A percentile compares a stretch with the other conserved stretches of the same genome.
These are phyloP conservation scores for Pseudozyma sp. DNA, from an alignment of 1,284 basidiomycete species.

Conservation along the genomic window DNA sequence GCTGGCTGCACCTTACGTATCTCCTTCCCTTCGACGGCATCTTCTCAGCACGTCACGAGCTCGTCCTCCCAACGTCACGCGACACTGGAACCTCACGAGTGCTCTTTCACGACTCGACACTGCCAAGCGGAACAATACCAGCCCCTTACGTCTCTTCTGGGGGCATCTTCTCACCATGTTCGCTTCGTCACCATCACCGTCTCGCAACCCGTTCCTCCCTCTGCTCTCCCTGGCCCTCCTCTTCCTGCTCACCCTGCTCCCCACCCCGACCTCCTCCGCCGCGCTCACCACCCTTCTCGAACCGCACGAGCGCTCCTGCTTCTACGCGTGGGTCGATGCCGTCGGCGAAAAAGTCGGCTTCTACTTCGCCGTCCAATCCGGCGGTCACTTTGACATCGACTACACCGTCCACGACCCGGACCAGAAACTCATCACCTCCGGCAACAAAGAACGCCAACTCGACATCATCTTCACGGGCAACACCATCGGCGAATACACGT, in stretches of 20 bases:
- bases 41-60: too few relatives aligned
- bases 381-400: conserved; percentile 96
- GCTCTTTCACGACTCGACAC: too few relatives aligned
- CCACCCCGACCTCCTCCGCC: conserved; percentile 66
- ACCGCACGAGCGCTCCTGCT: conserved; percentile 89
- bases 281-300: conserved; percentile 88
- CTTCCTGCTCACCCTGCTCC: conserved; percentile 8
- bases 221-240: conserved; percentile 4
- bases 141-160: too few relatives aligned
- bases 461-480: conserved; percentile 98
- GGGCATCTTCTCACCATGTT: background rate
- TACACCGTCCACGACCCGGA: conserved; percentile 91
- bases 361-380: conserved; percentile 85
- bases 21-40: too few relatives aligned
- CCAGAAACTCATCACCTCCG: conserved; percentile 86
- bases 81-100: too few relatives aligned
- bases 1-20: too few relatives aligned
- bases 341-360: conserved; percentile 87
- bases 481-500: conserved; percentile 91
- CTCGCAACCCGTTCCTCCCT: background rate
- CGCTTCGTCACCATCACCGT: background rate
- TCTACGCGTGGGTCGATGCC: conserved; percentile 97
- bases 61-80: too few relatives aligned
- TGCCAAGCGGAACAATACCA: too few relatives aligned
- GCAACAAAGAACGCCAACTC: conserved; percentile 87